A percentile compares a stretch with the other conserved stretches of the same genome.
Evolutionary conservation across 2,329 filamentous ascomycete species (phyloP).

Genomic region (Sclerotinia trifoliorum): DNA sequence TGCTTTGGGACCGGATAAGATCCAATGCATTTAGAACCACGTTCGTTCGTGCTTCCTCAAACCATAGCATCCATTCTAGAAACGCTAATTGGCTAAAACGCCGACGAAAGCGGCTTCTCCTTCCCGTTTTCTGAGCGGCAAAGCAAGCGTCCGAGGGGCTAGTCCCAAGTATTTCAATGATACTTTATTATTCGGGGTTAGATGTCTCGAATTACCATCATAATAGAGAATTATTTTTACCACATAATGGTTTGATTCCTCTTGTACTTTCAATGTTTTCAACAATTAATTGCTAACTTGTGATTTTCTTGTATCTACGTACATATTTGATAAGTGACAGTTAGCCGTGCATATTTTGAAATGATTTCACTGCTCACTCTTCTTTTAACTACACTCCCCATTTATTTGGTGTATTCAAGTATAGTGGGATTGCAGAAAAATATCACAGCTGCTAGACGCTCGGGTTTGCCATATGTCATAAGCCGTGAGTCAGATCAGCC

Average conservation of each 20-base stretch:
- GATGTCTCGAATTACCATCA: background rate
- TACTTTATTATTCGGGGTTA: background rate
- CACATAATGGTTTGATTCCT: background rate
- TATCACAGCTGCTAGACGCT: slow-evolving; percentile 50
- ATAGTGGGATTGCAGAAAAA: slow-evolving; percentile 45
- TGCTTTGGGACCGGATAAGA: background rate
- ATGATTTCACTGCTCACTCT: slow-evolving; percentile 34
- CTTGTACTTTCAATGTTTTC: background rate
- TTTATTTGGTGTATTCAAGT: slow-evolving; percentile 32
- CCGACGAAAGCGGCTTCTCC: slow-evolving; percentile 10
- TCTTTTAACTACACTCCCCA: slow-evolving; percentile 26
- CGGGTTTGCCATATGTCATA: slow-evolving; percentile 53
- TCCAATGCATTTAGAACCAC: background rate
- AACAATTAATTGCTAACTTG: background rate
- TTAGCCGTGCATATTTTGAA: slow-evolving; percentile 7
- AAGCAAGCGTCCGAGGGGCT: slow-evolving; percentile 10
- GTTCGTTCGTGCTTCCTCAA: background rate
- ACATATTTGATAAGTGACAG: background rate
- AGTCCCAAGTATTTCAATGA: background rate
- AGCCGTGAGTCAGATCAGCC: slow-evolving; percentile 47
- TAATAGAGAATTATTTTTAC: background rate
- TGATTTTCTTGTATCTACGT: background rate
- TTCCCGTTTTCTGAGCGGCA: slow-evolving; percentile 12
- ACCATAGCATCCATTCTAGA: background rate
- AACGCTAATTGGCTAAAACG: background rate